Conservation (phyloP, 2,329 filamentous ascomycete species). For the Pseudocercospora crystallina region DNA sequence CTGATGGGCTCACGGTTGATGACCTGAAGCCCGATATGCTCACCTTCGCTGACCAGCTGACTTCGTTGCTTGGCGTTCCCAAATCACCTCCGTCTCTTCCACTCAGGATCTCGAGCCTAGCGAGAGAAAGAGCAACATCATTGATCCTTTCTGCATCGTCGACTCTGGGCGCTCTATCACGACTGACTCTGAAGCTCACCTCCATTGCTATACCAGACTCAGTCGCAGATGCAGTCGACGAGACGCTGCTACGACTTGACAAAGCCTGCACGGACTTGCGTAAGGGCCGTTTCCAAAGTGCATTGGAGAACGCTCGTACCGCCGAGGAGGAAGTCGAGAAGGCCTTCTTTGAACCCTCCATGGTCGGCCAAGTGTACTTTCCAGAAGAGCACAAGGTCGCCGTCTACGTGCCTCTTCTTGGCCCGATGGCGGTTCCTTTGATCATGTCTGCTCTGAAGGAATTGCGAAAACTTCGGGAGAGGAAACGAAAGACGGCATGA, state of each 20-base stretch:
- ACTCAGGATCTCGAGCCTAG: constrained; percentile 78
- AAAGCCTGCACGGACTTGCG: constrained; percentile 71
- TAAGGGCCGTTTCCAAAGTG: constrained; percentile 60
- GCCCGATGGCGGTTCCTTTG: constrained; percentile 86
- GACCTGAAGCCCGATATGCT: constrained; percentile 77
- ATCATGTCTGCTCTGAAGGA: constrained; percentile 59
- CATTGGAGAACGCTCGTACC: constrained; percentile 75
- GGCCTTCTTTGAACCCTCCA: constrained; percentile 97
- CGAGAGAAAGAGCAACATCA: constrained; percentile 80
- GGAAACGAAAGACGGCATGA: constrained; percentile 6
- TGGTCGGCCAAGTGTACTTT: constrained; percentile 98
- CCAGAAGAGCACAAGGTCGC: constrained; percentile 98
- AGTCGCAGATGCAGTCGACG: constrained; percentile 81
- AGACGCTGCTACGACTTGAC: constrained; percentile 74
- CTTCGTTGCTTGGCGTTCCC: constrained; percentile 83
- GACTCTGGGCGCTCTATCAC: constrained; percentile 87
- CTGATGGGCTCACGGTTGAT: constrained; percentile 58
- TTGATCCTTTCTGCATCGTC: constrained; percentile 87
- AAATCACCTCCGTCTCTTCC: constrained; percentile 75
- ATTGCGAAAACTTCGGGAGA: constrained; percentile 3
- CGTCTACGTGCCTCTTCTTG: constrained; percentile 87
- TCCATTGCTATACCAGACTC: constrained; percentile 87
- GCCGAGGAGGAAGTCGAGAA: constrained; percentile 88
- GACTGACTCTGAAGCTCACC: constrained; percentile 77
- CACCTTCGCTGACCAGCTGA: constrained; percentile 85